phyloP scores from a whole-genome alignment of 345 rosid species.

The Eucalyptus sp. region DNA sequence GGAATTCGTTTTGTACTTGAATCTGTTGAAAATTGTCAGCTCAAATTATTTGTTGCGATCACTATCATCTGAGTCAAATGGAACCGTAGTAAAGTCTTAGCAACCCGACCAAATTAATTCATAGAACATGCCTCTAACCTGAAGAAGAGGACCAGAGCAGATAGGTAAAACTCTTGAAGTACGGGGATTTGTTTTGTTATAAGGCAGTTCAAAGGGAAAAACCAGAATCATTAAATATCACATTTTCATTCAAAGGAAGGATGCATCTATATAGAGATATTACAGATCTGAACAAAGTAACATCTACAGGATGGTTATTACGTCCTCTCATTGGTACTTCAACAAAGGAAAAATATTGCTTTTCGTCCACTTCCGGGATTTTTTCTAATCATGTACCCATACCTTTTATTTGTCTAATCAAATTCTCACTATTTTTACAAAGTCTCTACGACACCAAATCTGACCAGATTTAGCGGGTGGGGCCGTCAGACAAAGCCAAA shows the following conservation, averaged over 20 bases:
- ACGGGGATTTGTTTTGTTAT: background rate
- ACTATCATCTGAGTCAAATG: background rate
- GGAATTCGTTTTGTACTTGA: background rate
- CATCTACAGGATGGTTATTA: background rate
- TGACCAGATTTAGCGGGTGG: background rate
- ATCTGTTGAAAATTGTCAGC: background rate
- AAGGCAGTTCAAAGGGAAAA: background rate
- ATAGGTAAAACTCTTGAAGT: background rate
- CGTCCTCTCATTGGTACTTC: background rate
- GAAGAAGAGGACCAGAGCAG: background rate
- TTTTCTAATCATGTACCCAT: background rate
- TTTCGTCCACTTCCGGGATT: background rate
- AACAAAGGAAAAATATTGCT: background rate
- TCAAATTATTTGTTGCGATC: background rate
- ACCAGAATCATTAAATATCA: background rate
- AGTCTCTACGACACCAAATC: background rate
- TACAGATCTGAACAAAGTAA: background rate
- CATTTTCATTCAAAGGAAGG: background rate
- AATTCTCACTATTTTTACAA: background rate
- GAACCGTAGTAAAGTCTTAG: background rate
- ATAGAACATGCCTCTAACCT: background rate
- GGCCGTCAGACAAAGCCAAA: background rate
- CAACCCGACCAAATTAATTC: background rate
- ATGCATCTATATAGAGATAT: background rate
- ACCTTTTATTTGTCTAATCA: background rate